Percentiles rank a stretch among this genome's conserved stretches.
phyloP scores from a whole-genome alignment of 768 basidiomycete genomes.

The Boletus rubroflammeus region DNA sequence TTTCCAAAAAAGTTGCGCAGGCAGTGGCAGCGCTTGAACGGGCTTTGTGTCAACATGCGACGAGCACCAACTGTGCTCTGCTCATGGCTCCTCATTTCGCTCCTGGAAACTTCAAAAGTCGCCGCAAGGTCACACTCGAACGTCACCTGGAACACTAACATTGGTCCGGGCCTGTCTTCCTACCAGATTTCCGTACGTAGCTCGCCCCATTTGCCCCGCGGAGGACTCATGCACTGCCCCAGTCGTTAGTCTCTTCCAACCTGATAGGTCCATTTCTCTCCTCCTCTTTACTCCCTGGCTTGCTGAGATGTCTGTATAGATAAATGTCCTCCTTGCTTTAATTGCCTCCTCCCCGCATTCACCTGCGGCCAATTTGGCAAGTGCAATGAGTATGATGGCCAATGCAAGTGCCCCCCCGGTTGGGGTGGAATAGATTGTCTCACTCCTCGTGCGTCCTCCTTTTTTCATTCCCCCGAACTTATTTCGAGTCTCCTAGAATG shows the following conservation, averaged over 20 bases:
- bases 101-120: conserved; percentile 3
- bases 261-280: conserved; percentile 11
- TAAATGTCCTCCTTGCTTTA: conserved; percentile 88
- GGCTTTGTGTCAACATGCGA: conserved; percentile 20
- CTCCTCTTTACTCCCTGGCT: no score
- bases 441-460: conserved; percentile 67
- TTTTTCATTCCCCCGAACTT: conserved; percentile 1
- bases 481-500: conserved; percentile 56
- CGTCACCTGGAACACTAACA: conserved; percentile 14
- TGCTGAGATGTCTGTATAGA: conserved; percentile 29
- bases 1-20: background rate
- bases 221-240: conserved; percentile 7
- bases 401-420: conserved; percentile 96
- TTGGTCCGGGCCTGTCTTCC: conserved; percentile 16
- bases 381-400: conserved; percentile 90
- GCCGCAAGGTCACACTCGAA: conserved; percentile 10
- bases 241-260: conserved; percentile 23
- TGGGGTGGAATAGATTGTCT: conserved; percentile 97
- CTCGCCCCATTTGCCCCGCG: background rate
- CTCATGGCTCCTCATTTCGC: conserved; percentile 14
- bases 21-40: background rate
- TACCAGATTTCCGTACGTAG: conserved; percentile 27
- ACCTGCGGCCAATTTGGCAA: conserved; percentile 89
- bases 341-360: conserved; percentile 89
- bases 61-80: conserved; percentile 14